These are phyloP conservation scores for Ophiostoma perfectum DNA, from an alignment of 2,329 filamentous ascomycete species.

Conservation along the genomic window DNA sequence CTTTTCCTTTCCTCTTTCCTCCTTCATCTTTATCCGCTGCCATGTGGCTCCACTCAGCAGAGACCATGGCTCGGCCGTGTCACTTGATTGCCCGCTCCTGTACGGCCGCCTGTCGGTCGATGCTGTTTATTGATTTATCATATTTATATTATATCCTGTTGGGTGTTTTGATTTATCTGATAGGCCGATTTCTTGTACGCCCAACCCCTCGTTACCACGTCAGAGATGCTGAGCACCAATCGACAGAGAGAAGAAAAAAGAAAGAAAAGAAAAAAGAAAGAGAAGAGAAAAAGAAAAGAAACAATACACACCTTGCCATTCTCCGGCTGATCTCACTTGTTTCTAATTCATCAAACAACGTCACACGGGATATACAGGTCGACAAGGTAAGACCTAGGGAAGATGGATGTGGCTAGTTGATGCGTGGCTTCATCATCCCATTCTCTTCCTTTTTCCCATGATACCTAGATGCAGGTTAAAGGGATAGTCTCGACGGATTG, in stretches of 20 bases:
- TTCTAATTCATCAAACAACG: background rate
- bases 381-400: too few species aligned
- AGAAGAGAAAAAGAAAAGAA: too few species aligned
- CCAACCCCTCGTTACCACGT: constrained; percentile 12
- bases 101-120: constrained; percentile 4
- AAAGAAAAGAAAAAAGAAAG: too few species aligned
- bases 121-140: constrained; percentile 2
- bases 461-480: too few species aligned
- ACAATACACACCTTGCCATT: background rate
- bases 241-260: background rate
- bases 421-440: too few species aligned
- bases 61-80: constrained; percentile 15
- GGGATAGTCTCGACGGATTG: background rate
- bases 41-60: constrained; percentile 22
- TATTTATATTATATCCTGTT: background rate
- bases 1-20: background rate
- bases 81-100: constrained; percentile 21
- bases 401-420: too few species aligned
- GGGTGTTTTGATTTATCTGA: background rate
- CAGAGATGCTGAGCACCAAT: background rate
- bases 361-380: too few species aligned
- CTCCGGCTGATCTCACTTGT: background rate
- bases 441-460: too few species aligned
- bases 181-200: constrained; percentile 3
- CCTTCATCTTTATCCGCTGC: constrained; percentile 11